phyloP scores from a whole-genome alignment of 2,329 filamentous ascomycete genomes.

The Grosmannia serpens region DNA sequence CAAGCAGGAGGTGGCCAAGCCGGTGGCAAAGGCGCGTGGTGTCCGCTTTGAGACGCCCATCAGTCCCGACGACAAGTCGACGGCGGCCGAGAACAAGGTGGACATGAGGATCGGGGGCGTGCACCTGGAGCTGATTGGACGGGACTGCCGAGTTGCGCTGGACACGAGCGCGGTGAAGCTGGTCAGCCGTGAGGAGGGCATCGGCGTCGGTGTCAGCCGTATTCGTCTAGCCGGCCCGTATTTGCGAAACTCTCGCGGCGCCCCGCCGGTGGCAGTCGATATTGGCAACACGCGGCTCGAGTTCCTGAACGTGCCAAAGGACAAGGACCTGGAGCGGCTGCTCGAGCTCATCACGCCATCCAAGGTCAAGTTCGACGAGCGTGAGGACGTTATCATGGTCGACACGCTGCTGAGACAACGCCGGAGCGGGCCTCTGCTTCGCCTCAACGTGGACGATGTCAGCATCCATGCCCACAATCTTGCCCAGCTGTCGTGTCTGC shows the following conservation, averaged over 20 bases:
- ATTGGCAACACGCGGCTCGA: constrained; percentile 59
- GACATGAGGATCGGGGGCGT: constrained; percentile 69
- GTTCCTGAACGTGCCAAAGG: constrained; percentile 60
- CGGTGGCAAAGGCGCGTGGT: constrained; percentile 35
- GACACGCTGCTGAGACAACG: constrained; percentile 82
- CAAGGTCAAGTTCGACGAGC: constrained; percentile 74
- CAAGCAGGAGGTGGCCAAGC: constrained; percentile 17
- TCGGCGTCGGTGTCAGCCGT: constrained; percentile 64
- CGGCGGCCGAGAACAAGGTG: constrained; percentile 49
- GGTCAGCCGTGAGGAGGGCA: constrained; percentile 59
- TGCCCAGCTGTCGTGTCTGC: constrained; percentile 54
- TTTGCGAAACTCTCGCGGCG: constrained; percentile 30
- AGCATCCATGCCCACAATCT: constrained; percentile 52
- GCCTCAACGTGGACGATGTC: constrained; percentile 54
- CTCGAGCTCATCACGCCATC: constrained; percentile 83
- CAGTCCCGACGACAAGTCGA: constrained; percentile 35
- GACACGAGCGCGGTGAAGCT: constrained; percentile 75
- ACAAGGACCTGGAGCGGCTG: constrained; percentile 70
- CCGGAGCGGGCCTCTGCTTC: constrained; percentile 72
- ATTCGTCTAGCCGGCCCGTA: constrained; percentile 66
- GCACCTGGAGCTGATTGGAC: constrained; percentile 64
- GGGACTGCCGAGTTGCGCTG: constrained; percentile 60
- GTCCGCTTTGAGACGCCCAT: constrained; percentile 42
- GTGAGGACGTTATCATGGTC: constrained; percentile 87
- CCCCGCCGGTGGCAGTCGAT: constrained; percentile 49